Base-by-base conservation (phyloP, 495 filamentous ascomycete genomes). In the Durotheca rogersii region DNA sequence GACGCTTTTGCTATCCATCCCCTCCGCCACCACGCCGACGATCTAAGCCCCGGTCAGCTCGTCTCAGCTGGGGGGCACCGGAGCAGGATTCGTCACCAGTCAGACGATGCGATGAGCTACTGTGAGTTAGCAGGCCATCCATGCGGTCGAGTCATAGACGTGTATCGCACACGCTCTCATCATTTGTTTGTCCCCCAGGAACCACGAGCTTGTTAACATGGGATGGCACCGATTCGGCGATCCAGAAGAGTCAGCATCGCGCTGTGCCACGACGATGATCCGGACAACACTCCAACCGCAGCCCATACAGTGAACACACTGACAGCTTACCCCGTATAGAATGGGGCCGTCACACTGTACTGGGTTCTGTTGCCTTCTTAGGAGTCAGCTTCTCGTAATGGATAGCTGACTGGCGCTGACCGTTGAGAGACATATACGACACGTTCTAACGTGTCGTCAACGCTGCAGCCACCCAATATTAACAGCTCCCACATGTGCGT, bases 391-490 rank as follows among this genome's bases (percentile, higher is more conserved):
- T 15, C 1, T 35, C 23, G 17, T 15, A 34, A 51, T 51, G 41
- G 47, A 12, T 11, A 41, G 46, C 45, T 56, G 21, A 21, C 16
- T 4, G 0, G 11, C 46, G 53, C 41, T 56, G 53, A 51, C 21
- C 29, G 12, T 35, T 41, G 12, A 35, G 12, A 15, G 12, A 27
- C n/a, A n/a, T n/a, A n/a, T n/a, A n/a, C n/a, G n/a, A 9, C 17
- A 11, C 30, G 41, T 41, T 9, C 23, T 37, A 20, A 54, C 29
- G 29, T 30, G 40, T 42, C 40, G 12, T 15, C 34, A 45, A 45
- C 45, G 33, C 34, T 56, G 46, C 53, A 42, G 35, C 34, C 18
- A 30, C 45, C 40, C 40, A 56, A 50, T 46, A 47, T 56, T 31
- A 10, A 21, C 27, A 23, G n/a, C 19, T 2, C 6, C 35, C 11